Conservation (phyloP, 306 rosid genomes). For the Malus domestica region DNA sequence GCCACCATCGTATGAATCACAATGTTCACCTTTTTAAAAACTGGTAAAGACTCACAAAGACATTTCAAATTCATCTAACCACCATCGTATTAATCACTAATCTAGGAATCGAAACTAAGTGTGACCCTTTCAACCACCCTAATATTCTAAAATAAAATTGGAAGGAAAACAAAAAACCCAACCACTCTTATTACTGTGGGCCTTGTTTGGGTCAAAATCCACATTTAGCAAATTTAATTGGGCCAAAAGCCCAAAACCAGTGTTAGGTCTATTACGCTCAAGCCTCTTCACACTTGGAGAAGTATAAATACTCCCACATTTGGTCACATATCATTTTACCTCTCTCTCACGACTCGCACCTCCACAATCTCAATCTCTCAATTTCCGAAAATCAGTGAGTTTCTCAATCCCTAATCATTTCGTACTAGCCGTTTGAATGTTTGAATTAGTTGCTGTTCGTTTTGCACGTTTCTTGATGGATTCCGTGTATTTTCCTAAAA, state of each 20-base stretch:
- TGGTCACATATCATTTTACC: neutral
- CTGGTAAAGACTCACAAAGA: too few relatives aligned
- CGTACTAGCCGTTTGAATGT: neutral
- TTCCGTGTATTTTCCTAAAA: neutral
- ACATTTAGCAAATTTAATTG: too few relatives aligned
- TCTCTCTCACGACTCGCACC: neutral
- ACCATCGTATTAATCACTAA: too few relatives aligned
- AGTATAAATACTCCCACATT: neutral
- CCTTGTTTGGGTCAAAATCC: neutral
- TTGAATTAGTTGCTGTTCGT: neutral
- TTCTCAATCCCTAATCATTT: neutral
- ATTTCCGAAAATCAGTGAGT: constrained; percentile 1
- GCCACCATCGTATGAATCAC: neutral
- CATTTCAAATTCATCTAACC: too few relatives aligned
- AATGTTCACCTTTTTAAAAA: too few relatives aligned
- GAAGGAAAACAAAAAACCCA: neutral
- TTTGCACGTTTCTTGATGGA: neutral
- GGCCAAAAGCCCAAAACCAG: neutral
- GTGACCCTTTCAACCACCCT: neutral
- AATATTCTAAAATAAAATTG: neutral
- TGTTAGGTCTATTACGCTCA: too few relatives aligned
- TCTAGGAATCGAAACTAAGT: too few relatives aligned
- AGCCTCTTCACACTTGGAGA: neutral
- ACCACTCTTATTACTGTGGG: neutral
- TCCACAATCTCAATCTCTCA: neutral